phyloP scores from a whole-genome alignment of 129 eudicot species.

The Scalesia atractyloides region DNA sequence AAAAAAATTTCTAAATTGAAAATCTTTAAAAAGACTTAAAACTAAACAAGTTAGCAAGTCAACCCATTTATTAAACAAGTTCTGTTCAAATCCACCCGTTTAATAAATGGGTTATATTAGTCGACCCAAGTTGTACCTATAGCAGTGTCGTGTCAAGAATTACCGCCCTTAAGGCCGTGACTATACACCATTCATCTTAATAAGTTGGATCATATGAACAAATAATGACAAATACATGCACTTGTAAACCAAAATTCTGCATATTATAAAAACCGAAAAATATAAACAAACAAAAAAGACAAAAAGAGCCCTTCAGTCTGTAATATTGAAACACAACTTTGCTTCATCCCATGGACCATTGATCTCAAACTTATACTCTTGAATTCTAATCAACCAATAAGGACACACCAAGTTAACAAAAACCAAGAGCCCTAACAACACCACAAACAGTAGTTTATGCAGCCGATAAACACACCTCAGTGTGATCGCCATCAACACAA shows the following conservation, averaged over 20 bases:
- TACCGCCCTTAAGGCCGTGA: too few species aligned
- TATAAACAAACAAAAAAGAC: not conserved
- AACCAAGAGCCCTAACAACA: constrained; percentile 60
- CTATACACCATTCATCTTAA: too few species aligned
- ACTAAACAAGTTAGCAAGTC: too few species aligned
- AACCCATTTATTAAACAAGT: too few species aligned
- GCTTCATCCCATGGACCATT: constrained; percentile 99
- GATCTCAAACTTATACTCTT: constrained; percentile 91
- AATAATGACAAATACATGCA: not conserved
- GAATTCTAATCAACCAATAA: constrained; percentile 87
- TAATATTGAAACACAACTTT: constrained; percentile 78
- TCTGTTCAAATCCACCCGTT: too few species aligned
- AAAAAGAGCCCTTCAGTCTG: constrained; percentile 48
- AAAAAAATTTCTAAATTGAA: too few species aligned
- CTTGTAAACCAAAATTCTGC: not conserved
- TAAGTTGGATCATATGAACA: not conserved
- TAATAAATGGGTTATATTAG: too few species aligned
- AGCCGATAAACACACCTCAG: constrained; percentile 54
- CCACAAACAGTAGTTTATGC: constrained; percentile 58
- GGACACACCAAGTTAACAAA: constrained; percentile 86
- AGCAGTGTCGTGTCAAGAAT: too few species aligned
- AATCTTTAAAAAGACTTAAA: too few species aligned
- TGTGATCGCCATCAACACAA: constrained; percentile 61
- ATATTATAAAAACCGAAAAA: not conserved
- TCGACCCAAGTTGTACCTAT: too few species aligned